Percentiles rank a stretch among this genome's conserved stretches.
Conservation (phyloP, 306 rosid genomes). For the Gastrolobium villosum region DNA sequence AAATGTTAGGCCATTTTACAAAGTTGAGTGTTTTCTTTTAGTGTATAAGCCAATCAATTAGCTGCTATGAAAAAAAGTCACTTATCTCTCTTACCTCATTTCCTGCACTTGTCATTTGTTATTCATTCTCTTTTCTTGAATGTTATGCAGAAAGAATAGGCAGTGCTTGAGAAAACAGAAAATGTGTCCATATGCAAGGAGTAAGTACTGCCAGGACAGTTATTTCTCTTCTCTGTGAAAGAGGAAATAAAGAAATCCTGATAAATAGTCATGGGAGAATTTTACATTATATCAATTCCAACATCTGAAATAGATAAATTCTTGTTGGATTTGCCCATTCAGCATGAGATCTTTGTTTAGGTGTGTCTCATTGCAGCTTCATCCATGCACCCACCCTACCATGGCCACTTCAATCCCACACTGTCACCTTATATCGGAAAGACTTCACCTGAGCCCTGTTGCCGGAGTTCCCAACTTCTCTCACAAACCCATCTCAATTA, state of each 20-base stretch:
- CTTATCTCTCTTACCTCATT: not conserved
- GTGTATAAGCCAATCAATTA: conserved; percentile 20
- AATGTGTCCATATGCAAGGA: conserved; percentile 72
- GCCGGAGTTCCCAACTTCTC: conserved; percentile 33
- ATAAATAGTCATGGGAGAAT: conserved; percentile 6
- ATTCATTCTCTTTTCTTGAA: conserved; percentile 40
- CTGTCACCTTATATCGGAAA: conserved; percentile 38
- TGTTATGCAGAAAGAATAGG: conserved; percentile 72
- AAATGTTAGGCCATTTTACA: not conserved
- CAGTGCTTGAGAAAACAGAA: conserved; percentile 72
- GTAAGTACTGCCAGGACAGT: conserved; percentile 59
- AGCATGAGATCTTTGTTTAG: conserved; percentile 23
- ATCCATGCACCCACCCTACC: conserved; percentile 13
- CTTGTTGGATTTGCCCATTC: conserved; percentile 24
- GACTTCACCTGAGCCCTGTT: not conserved
- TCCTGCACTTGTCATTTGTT: conserved; percentile 31
- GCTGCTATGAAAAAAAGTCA: conserved; percentile 38
- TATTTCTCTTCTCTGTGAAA: conserved; percentile 27
- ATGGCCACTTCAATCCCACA: conserved; percentile 50
- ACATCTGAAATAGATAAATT: not conserved
- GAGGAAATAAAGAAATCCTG: not conserved
- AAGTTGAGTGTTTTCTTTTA: conserved; percentile 34
- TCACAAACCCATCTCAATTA: conserved; percentile 47
- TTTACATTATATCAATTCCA: not conserved
- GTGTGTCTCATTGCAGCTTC: not conserved